These are phyloP conservation scores for Schoenoplectus triqueter DNA, from an alignment of 202 grass and related monocot genomes.

Conservation along the genomic window DNA sequence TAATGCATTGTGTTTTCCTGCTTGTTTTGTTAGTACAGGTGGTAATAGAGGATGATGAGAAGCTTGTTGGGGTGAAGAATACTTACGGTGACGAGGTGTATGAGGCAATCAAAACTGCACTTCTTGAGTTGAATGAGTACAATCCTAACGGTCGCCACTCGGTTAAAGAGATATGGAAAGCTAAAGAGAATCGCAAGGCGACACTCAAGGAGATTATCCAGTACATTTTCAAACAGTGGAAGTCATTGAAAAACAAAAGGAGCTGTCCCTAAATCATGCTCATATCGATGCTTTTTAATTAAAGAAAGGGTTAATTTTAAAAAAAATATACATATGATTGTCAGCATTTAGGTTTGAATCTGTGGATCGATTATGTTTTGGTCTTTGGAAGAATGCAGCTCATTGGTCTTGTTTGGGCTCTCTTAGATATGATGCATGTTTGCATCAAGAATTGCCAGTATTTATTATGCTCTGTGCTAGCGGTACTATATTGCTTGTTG, in stretches of 20 bases:
- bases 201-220: slow-evolving; percentile 40
- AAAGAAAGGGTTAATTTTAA: background rate
- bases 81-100: slow-evolving; percentile 29
- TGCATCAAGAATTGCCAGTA: background rate
- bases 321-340: no score
- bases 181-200: slow-evolving; percentile 52
- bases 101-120: background rate
- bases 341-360: background rate
- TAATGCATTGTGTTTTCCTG: background rate
- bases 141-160: slow-evolving; percentile 48
- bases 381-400: background rate
- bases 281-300: slow-evolving; percentile 8
- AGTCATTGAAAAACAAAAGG: background rate
- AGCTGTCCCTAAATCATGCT: background rate
- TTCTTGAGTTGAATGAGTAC: slow-evolving; percentile 2
- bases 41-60: slow-evolving; percentile 28
- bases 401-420: background rate
- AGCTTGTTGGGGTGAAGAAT: slow-evolving; percentile 14
- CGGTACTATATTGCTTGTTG: background rate
- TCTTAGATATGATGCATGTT: slow-evolving; percentile 23
- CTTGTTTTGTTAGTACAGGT: slow-evolving; percentile 13
- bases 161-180: slow-evolving; percentile 65
- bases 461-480: slow-evolving; percentile 4
- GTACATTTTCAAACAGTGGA: slow-evolving; percentile 30
- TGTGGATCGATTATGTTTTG: background rate